phyloP scores from a whole-genome alignment of 176 grass and related monocot genomes.

The Tuctoria greenei region DNA sequence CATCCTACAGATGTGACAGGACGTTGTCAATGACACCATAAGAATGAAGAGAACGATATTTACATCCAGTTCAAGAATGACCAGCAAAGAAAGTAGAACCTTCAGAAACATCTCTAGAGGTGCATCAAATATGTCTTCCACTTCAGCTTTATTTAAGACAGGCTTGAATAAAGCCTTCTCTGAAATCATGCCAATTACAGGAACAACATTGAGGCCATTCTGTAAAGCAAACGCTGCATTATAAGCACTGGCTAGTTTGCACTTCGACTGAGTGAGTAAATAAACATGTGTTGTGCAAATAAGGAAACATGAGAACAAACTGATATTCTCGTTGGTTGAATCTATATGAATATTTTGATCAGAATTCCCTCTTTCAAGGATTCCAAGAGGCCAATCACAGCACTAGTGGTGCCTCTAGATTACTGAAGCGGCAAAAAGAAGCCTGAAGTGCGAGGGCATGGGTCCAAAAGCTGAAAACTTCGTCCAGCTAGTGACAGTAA shows the following conservation, averaged over 20 bases:
- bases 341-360: not conserved
- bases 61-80: not conserved
- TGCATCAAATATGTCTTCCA: constrained; percentile 88
- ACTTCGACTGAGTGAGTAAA: constrained; percentile 14
- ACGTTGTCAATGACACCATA: not conserved
- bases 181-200: constrained; percentile 70
- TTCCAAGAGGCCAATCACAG: not conserved
- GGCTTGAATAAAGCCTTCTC: constrained; percentile 69
- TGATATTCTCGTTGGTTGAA: not conserved
- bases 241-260: constrained; percentile 15
- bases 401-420: not conserved
- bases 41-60: not conserved
- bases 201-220: constrained; percentile 76
- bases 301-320: not conserved
- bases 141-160: constrained; percentile 65
- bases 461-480: not conserved
- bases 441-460: not conserved
- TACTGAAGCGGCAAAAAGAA: not conserved
- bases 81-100: constrained; percentile 38
- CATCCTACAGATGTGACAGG: constrained; percentile 48
- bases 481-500: not conserved
- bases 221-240: constrained; percentile 39
- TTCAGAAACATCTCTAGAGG: constrained; percentile 96
- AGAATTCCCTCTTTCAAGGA: not conserved
- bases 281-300: constrained; percentile 9